These are phyloP conservation scores for Xylogone sp. DNA, from an alignment of 2,329 filamentous ascomycete species.

Conservation along the genomic window DNA sequence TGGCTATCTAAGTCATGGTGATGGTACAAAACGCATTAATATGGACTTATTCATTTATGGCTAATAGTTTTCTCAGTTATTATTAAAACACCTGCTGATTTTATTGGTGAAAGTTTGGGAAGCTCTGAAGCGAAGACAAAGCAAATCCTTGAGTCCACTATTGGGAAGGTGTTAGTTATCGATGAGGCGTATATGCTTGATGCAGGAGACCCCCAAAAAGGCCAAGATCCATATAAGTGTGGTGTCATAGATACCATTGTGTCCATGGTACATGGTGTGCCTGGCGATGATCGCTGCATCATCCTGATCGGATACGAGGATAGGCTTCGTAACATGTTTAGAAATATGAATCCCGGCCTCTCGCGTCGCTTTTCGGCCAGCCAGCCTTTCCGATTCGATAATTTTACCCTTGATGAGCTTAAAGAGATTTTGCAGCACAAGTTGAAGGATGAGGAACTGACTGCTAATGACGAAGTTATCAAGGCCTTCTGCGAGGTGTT, in stretches of 20 bases:
- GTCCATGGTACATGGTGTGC: conserved; percentile 65
- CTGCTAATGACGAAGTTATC: conserved; percentile 47
- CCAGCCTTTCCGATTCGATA: conserved; percentile 64
- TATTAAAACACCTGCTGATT: conserved; percentile 52
- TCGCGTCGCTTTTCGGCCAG: conserved; percentile 60
- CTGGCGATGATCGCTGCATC: conserved; percentile 70
- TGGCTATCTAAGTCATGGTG: conserved; percentile 63
- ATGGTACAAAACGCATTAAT: conserved; percentile 45
- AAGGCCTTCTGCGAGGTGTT: conserved; percentile 57
- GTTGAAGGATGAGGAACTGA: conserved; percentile 51
- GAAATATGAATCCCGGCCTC: conserved; percentile 69
- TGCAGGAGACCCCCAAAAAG: conserved; percentile 29
- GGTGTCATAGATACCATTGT: conserved; percentile 73
- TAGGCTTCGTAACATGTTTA: conserved; percentile 68
- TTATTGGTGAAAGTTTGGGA: conserved; percentile 46
- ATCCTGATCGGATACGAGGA: conserved; percentile 67
- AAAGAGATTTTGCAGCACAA: conserved; percentile 59
- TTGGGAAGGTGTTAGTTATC: conserved; percentile 55
- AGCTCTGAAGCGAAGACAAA: conserved; percentile 50
- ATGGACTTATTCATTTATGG: too few species aligned
- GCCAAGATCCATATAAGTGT: conserved; percentile 50
- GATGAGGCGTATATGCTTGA: conserved; percentile 61
- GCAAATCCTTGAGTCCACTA: conserved; percentile 44
- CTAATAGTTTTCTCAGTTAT: conserved; percentile 36
- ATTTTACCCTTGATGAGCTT: conserved; percentile 60